Conservation (phyloP, 2,329 filamentous ascomycete species). For the Nigrospora sphaerica region DNA sequence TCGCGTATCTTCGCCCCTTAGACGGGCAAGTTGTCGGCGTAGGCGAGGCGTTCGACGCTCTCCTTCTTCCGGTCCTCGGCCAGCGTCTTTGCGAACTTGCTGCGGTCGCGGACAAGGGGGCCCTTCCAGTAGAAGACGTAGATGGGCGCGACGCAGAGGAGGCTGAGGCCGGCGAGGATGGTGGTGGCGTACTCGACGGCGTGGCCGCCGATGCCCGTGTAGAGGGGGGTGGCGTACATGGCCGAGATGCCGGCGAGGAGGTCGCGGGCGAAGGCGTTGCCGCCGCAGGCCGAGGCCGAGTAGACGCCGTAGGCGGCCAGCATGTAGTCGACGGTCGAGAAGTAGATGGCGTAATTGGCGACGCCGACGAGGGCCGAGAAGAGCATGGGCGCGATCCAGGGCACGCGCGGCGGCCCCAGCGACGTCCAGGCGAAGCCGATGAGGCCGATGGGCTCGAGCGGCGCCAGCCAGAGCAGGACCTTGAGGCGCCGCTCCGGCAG, state of each 20-base stretch:
- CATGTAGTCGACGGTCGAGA: constrained; percentile 60
- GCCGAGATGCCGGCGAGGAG: constrained; percentile 55
- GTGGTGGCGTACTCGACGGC: constrained; percentile 44
- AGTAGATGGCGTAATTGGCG: constrained; percentile 54
- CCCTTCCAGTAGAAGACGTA: constrained; percentile 50
- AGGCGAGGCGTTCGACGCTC: neutral
- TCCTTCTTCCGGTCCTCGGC: neutral
- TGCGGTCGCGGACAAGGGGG: constrained; percentile 36
- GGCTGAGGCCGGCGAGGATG: constrained; percentile 39
- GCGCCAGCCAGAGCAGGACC: neutral
- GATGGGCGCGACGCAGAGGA: constrained; percentile 43
- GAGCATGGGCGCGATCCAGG: constrained; percentile 55
- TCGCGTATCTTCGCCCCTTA: neutral
- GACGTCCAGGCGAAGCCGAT: constrained; percentile 55
- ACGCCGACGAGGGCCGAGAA: constrained; percentile 52
- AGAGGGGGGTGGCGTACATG: constrained; percentile 48
- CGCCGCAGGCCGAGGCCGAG: constrained; percentile 55
- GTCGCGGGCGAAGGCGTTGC: constrained; percentile 56
- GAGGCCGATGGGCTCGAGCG: constrained; percentile 48
- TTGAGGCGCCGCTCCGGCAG: constrained; percentile 32
- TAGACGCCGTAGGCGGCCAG: constrained; percentile 58
- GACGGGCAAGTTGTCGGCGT: neutral
- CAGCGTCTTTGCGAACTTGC: constrained; percentile 33
- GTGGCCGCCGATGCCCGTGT: constrained; percentile 30
- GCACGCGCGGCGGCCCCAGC: constrained; percentile 41